phyloP scores from a whole-genome alignment of 2,329 filamentous ascomycete species.

The Didymella glomerata region DNA sequence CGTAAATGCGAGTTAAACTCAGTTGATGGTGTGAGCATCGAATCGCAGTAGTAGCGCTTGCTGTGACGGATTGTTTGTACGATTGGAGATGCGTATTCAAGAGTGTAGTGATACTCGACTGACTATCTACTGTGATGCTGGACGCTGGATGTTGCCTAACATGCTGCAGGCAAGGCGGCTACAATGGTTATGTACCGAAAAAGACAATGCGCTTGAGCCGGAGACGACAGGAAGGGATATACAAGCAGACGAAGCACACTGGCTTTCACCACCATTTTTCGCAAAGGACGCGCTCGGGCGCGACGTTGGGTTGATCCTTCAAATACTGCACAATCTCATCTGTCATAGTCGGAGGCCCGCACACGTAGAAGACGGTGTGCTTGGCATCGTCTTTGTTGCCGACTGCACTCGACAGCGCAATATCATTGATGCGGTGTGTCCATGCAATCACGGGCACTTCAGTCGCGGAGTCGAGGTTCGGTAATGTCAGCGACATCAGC shows the following conservation, averaged over 20 bases:
- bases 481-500: constrained; percentile 45
- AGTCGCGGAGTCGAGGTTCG: constrained; percentile 39
- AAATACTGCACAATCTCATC: constrained; percentile 56
- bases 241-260: background rate
- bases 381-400: constrained; percentile 47
- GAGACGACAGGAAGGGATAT: constrained; percentile 11
- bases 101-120: constrained; percentile 23
- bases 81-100: constrained; percentile 19
- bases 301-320: constrained; percentile 50
- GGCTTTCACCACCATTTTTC: constrained; percentile 61
- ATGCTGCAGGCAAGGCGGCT: constrained; percentile 8
- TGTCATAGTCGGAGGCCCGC: constrained; percentile 59
- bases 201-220: constrained; percentile 12
- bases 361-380: constrained; percentile 57
- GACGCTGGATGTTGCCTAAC: constrained; percentile 8
- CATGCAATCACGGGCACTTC: constrained; percentile 44
- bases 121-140: constrained; percentile 22
- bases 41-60: constrained; percentile 35
- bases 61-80: constrained; percentile 6
- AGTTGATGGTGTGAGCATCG: constrained; percentile 30
- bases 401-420: constrained; percentile 53
- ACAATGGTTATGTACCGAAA: constrained; percentile 17
- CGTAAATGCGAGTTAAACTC: constrained; percentile 32
- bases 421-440: constrained; percentile 46
- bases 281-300: constrained; percentile 53